phyloP scores from a whole-genome alignment of 352 stramenopile species.

The Phytophthora parvispora region DNA sequence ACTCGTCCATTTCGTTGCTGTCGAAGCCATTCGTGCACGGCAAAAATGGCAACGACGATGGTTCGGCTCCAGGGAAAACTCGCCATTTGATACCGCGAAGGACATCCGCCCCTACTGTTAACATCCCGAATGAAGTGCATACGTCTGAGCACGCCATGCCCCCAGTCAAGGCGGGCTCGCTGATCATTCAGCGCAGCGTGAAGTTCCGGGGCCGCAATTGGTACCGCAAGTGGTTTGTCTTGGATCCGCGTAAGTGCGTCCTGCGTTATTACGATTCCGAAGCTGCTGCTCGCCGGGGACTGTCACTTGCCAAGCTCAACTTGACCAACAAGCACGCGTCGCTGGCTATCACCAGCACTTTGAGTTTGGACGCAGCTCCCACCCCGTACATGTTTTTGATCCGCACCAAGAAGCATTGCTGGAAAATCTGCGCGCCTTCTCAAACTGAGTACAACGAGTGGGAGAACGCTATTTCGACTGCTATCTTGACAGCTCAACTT shows the following conservation, averaged over 20 bases:
- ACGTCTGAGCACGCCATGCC: not conserved
- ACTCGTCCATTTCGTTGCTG: conserved; percentile 80
- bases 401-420: conserved; percentile 70
- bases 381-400: conserved; percentile 79
- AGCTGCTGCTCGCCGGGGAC: conserved; percentile 53
- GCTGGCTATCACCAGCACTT: conserved; percentile 69
- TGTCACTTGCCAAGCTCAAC: conserved; percentile 75
- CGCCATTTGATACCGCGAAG: conserved; percentile 32
- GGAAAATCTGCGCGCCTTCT: conserved; percentile 75
- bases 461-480: conserved; percentile 82
- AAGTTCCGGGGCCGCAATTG: conserved; percentile 79
- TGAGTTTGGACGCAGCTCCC: conserved; percentile 62
- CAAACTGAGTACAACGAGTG: conserved; percentile 71
- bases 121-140: conserved; percentile 23
- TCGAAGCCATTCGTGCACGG: conserved; percentile 70
- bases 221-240: conserved; percentile 88
- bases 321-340: conserved; percentile 71
- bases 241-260: conserved; percentile 69
- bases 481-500: conserved; percentile 66
- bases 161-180: conserved; percentile 53
- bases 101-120: conserved; percentile 14
- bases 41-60: conserved; percentile 28
- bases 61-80: conserved; percentile 25
- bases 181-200: conserved; percentile 81
- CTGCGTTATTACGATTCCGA: conserved; percentile 85